Evolutionary conservation across 108 stramenopile genomes (phyloP).

Genomic region (Nannochloropsis gaditana): DNA sequence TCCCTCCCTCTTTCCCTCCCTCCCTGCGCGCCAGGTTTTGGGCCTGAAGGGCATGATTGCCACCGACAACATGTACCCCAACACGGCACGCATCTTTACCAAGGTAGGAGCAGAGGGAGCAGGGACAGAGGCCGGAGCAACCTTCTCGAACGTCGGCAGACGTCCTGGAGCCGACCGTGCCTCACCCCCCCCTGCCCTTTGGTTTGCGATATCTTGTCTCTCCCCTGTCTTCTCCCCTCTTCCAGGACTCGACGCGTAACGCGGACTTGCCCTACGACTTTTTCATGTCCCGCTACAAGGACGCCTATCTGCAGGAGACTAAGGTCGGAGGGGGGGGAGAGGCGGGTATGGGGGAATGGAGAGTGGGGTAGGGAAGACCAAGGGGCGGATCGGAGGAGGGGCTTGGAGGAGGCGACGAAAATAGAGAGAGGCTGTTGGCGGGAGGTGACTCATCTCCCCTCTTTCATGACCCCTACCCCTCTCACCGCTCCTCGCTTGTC

Average conservation of each 20-base stretch:
- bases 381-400: neutral
- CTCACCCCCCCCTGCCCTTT: no score
- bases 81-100: slow-evolving; percentile 38
- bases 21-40: slow-evolving; percentile 31
- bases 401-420: neutral
- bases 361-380: no score
- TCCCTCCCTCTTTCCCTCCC: no score
- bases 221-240: neutral
- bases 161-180: no score
- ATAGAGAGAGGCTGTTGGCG: neutral
- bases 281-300: slow-evolving; percentile 85
- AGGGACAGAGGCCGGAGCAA: no score
- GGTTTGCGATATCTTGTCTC: neutral
- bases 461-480: neutral
- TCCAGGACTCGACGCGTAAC: slow-evolving; percentile 80
- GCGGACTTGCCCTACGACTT: slow-evolving; percentile 97
- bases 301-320: slow-evolving; percentile 67
- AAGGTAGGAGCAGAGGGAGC: neutral
- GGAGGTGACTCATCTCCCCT: neutral
- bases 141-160: no score
- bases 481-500: neutral
- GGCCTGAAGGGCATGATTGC: slow-evolving; percentile 89
- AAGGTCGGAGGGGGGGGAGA: slow-evolving; percentile 14
- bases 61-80: slow-evolving; percentile 92
- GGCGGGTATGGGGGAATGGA: neutral